Conservation (phyloP, 2,329 filamentous ascomycete species). For the Ilyonectria robusta region DNA sequence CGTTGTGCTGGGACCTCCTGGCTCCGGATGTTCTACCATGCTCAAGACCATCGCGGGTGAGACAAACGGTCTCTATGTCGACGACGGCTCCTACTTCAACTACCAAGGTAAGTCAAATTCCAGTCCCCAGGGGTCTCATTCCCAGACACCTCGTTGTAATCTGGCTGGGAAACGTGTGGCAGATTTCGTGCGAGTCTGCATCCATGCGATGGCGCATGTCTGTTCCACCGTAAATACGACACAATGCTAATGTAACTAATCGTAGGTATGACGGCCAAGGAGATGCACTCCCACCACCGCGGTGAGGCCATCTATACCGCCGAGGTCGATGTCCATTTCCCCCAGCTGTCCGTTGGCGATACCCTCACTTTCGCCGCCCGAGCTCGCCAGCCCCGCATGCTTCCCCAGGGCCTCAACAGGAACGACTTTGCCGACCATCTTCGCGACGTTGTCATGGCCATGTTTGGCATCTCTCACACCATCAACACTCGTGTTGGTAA, state of each 20-base stretch:
- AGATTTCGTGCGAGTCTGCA: constrained; percentile 22
- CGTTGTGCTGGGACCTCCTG: constrained; percentile 80
- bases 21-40: constrained; percentile 85
- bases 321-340: constrained; percentile 87
- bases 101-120: constrained; percentile 74
- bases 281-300: constrained; percentile 84
- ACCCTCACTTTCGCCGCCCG: constrained; percentile 84
- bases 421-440: constrained; percentile 72
- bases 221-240: constrained; percentile 13
- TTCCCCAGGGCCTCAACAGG: constrained; percentile 71
- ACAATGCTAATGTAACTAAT: constrained; percentile 20
- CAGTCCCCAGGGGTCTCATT: constrained; percentile 5
- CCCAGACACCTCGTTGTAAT: constrained; percentile 11
- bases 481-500: constrained; percentile 81
- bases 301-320: constrained; percentile 91
- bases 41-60: constrained; percentile 89
- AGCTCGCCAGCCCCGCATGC: constrained; percentile 74
- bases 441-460: constrained; percentile 81
- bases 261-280: constrained; percentile 73
- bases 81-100: constrained; percentile 80
- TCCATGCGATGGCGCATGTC: constrained; percentile 16
- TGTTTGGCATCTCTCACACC: constrained; percentile 82
- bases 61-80: constrained; percentile 83
- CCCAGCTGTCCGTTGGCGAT: constrained; percentile 82
- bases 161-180: constrained; percentile 18